phyloP scores from a whole-genome alignment of 352 stramenopile genomes.

The Phytophthora europaea region DNA sequence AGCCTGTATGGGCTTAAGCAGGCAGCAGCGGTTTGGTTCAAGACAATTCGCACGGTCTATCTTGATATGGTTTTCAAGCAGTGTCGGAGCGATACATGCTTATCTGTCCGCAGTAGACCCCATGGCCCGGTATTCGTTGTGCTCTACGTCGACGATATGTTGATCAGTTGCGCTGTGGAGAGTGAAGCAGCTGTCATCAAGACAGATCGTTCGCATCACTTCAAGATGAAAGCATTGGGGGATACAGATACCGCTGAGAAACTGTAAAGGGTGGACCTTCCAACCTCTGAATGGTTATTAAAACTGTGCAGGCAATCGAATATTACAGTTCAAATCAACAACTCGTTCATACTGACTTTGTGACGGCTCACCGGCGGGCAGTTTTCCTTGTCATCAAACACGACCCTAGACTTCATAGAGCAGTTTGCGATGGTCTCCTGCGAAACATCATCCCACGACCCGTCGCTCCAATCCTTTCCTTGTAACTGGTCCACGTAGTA shows the following conservation, averaged over 20 bases:
- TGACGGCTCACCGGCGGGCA: too few relatives aligned
- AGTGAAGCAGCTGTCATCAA: neutral
- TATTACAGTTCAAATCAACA: too few relatives aligned
- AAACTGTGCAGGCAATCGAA: too few relatives aligned
- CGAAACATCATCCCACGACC: too few relatives aligned
- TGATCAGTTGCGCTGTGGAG: neutral
- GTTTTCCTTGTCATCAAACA: too few relatives aligned
- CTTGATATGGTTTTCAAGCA: conserved; percentile 6
- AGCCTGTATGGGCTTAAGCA: conserved; percentile 53
- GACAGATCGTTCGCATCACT: neutral
- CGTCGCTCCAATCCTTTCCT: too few relatives aligned
- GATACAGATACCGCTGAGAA: neutral
- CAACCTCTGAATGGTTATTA: too few relatives aligned
- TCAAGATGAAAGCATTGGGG: neutral
- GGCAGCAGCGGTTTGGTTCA: conserved; percentile 37
- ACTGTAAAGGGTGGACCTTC: too few relatives aligned
- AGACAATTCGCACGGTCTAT: conserved; percentile 28
- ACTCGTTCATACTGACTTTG: too few relatives aligned
- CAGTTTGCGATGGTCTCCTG: too few relatives aligned
- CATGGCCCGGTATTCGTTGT: conserved; percentile 11
- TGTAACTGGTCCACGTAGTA: neutral
- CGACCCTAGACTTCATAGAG: too few relatives aligned
- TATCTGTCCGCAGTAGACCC: conserved; percentile 3
- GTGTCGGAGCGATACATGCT: conserved; percentile 6
- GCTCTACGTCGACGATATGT: conserved; percentile 22